Evolutionary conservation across 345 rosid genomes (phyloP).

Genomic region (Populus alba): DNA sequence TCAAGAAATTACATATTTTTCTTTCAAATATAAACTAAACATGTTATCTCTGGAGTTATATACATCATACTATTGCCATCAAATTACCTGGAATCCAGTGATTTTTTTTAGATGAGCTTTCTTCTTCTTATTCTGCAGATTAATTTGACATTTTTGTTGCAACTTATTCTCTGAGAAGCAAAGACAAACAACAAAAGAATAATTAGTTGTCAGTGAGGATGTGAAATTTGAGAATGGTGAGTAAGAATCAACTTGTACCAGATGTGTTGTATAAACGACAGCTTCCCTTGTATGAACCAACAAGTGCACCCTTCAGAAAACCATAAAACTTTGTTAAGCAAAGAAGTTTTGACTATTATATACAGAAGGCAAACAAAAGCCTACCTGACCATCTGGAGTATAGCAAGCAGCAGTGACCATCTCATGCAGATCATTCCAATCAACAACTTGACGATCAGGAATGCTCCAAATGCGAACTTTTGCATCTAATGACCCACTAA

Average conservation of each 20-base stretch:
- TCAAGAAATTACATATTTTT: neutral
- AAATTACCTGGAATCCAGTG: slow-evolving; percentile 97
- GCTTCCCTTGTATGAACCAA: slow-evolving; percentile 92
- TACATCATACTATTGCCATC: neutral
- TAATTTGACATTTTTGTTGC: slow-evolving; percentile 63
- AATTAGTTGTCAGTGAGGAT: neutral
- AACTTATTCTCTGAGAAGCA: slow-evolving; percentile 69
- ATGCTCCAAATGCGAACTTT: slow-evolving; percentile 98
- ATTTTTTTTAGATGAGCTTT: slow-evolving; percentile 86
- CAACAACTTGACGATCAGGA: slow-evolving; percentile 86
- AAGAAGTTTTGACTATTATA: neutral
- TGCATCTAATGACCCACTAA: slow-evolving; percentile 95
- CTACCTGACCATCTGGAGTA: slow-evolving; percentile 97
- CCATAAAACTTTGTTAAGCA: slow-evolving; percentile 27
- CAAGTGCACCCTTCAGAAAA: slow-evolving; percentile 73
- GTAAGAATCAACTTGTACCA: slow-evolving; percentile 39
- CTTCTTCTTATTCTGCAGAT: slow-evolving; percentile 89
- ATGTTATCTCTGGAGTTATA: neutral
- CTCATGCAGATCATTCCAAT: slow-evolving; percentile 96
- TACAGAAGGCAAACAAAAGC: neutral
- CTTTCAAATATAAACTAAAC: neutral
- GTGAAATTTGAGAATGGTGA: neutral
- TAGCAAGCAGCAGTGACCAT: slow-evolving; percentile 98
- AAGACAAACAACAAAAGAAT: neutral
- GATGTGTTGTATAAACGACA: slow-evolving; percentile 67